A percentile compares a stretch with the other conserved stretches of the same genome.
These are phyloP conservation scores for Colletotrichum siamense DNA, from an alignment of 2,329 filamentous ascomycete species.

Conservation along the genomic window DNA sequence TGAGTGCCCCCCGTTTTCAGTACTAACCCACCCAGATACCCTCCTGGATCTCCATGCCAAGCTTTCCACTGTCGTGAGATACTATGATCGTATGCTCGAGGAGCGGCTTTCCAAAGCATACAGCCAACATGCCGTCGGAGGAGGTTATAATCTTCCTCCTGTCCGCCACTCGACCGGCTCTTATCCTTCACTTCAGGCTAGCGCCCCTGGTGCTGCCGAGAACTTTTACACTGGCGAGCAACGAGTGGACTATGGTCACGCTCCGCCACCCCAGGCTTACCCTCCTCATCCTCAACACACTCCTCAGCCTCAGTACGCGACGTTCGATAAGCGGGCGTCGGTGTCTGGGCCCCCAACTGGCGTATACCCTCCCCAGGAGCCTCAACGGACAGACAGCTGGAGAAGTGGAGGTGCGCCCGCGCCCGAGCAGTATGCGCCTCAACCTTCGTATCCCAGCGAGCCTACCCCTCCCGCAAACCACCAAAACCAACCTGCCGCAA, in stretches of 20 bases:
- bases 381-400: slow-evolving; percentile 59
- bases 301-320: slow-evolving; percentile 47
- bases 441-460: slow-evolving; percentile 37
- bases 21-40: slow-evolving; percentile 69
- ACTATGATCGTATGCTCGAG: slow-evolving; percentile 98
- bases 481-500: slow-evolving; percentile 29
- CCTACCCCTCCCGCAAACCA: slow-evolving; percentile 32
- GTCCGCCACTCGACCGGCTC: slow-evolving; percentile 61
- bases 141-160: slow-evolving; percentile 65
- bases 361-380: slow-evolving; percentile 50
- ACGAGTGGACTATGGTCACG: slow-evolving; percentile 49
- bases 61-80: slow-evolving; percentile 92
- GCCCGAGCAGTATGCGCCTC: slow-evolving; percentile 38
- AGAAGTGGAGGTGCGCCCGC: slow-evolving; percentile 33
- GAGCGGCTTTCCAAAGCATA: slow-evolving; percentile 94
- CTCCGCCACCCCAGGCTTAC: slow-evolving; percentile 59
- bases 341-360: slow-evolving; percentile 42
- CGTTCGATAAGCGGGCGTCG: slow-evolving; percentile 49
- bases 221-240: slow-evolving; percentile 81
- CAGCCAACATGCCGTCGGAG: slow-evolving; percentile 75
- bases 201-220: slow-evolving; percentile 67
- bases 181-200: slow-evolving; percentile 74
- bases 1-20: too few species aligned
- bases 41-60: slow-evolving; percentile 94
- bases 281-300: slow-evolving; percentile 42